phyloP scores from a whole-genome alignment of 2,329 filamentous ascomycete genomes.

The Trichoderma aggressivum region DNA sequence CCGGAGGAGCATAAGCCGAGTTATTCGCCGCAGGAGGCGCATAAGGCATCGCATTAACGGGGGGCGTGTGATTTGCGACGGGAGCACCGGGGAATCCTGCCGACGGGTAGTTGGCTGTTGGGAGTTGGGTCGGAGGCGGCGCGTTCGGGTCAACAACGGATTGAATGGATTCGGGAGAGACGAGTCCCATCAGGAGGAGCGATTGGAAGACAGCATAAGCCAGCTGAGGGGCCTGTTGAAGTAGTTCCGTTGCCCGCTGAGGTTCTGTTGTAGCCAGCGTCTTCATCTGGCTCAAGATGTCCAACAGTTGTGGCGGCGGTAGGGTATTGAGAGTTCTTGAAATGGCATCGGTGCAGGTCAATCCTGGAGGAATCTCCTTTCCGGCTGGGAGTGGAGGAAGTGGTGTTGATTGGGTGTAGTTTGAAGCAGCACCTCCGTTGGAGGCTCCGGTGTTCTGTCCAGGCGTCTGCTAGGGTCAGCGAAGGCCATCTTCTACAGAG shows the following conservation, averaged over 20 bases:
- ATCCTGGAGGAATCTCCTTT: constrained; percentile 75
- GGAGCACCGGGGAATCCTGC: constrained; percentile 35
- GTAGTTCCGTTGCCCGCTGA: constrained; percentile 76
- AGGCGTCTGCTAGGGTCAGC: constrained; percentile 22
- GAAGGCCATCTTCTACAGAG: not conserved
- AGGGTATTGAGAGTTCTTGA: constrained; percentile 85
- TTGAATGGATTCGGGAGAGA: constrained; percentile 78
- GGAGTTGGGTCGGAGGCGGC: constrained; percentile 34
- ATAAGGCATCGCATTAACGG: constrained; percentile 44
- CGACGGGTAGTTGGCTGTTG: constrained; percentile 34
- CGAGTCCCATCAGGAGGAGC: constrained; percentile 85
- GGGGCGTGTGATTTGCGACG: constrained; percentile 46
- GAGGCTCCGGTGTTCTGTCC: constrained; percentile 28
- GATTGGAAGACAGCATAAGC: constrained; percentile 95
- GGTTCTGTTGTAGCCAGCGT: constrained; percentile 79
- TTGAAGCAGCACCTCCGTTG: constrained; percentile 33
- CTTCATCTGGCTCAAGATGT: constrained; percentile 94
- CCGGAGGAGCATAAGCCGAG: constrained; percentile 37
- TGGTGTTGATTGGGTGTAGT: constrained; percentile 43
- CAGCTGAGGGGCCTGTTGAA: constrained; percentile 86
- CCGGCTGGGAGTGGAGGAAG: constrained; percentile 82
- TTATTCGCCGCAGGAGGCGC: constrained; percentile 40
- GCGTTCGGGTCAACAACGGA: constrained; percentile 68
- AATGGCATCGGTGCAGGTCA: constrained; percentile 86
- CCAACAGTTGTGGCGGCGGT: constrained; percentile 82